A percentile compares a stretch with the other conserved stretches of the same genome.
Evolutionary conservation across 1,139 yeast species (phyloP).

Genomic region (Yamadazyma atmosphaerica): DNA sequence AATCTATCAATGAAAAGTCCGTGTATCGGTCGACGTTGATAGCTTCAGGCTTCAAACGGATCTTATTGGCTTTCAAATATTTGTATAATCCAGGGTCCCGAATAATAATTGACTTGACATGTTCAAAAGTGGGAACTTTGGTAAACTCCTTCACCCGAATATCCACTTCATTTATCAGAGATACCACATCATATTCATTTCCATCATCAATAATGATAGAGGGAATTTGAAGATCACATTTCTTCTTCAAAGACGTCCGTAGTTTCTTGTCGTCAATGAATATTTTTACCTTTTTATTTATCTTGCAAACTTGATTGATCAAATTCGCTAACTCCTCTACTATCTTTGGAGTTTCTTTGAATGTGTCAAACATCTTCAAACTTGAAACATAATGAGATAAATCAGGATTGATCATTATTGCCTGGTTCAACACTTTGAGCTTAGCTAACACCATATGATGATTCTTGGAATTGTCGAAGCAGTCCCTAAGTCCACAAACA

Average conservation of each 20-base stretch:
- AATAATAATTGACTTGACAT: constrained; percentile 3
- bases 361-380: constrained; percentile 21
- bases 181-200: constrained; percentile 2
- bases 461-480: constrained; percentile 6
- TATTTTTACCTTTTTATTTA: constrained; percentile 5
- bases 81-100: constrained; percentile 7
- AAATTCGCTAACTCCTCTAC: constrained; percentile 17
- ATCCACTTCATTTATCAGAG: constrained; percentile 11
- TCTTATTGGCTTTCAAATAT: constrained; percentile 1
- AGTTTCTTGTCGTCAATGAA: constrained; percentile 10
- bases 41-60: constrained; percentile 6
- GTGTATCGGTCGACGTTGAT: constrained; percentile 8
- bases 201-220: constrained; percentile 12
- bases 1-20: constrained; percentile 6
- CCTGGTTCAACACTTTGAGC: constrained; percentile 24
- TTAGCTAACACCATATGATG: constrained; percentile 30
- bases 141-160: constrained; percentile 5
- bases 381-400: constrained; percentile 24
- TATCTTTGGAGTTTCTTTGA: constrained; percentile 32
- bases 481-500: constrained; percentile 16
- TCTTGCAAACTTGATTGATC: background rate
- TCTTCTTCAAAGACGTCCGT: constrained; percentile 8
- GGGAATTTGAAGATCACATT: constrained; percentile 3
- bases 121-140: constrained; percentile 1
- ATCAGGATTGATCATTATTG: constrained; percentile 29